Evolutionary conservation across 345 rosid genomes (phyloP).

Genomic region (Hibiscus mutabilis): DNA sequence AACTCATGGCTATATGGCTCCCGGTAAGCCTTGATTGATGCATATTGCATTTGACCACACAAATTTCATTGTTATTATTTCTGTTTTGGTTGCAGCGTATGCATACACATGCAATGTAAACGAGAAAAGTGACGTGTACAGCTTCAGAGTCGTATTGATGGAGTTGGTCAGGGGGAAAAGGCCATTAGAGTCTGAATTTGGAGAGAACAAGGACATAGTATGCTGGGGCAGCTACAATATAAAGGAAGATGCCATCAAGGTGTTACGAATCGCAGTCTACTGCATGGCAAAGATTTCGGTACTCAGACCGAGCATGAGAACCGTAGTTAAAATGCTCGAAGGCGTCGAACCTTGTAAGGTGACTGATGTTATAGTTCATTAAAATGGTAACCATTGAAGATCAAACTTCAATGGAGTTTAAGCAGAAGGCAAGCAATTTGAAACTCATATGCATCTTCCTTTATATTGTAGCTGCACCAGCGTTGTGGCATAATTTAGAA

Average conservation of each 20-base stretch:
- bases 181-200: constrained; percentile 55
- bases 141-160: constrained; percentile 80
- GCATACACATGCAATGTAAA: constrained; percentile 50
- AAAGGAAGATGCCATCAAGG: constrained; percentile 56
- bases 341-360: neutral
- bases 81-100: constrained; percentile 36
- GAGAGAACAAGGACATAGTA: constrained; percentile 67
- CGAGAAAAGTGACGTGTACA: constrained; percentile 79
- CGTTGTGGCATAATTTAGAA: too few species aligned
- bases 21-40: too few species aligned
- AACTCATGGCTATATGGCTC: too few species aligned
- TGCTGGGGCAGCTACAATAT: too few species aligned
- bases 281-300: constrained; percentile 58
- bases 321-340: constrained; percentile 22
- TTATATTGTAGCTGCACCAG: too few species aligned
- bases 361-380: neutral
- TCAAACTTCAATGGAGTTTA: too few species aligned
- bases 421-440: too few species aligned
- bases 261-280: constrained; percentile 49
- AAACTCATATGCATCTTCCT: neutral
- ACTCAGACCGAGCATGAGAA: constrained; percentile 65
- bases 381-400: neutral
- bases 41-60: neutral
- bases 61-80: neutral
- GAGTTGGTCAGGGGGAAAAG: constrained; percentile 74